phyloP scores from a whole-genome alignment of 306 rosid species.

The Cicer pinnatifidum region DNA sequence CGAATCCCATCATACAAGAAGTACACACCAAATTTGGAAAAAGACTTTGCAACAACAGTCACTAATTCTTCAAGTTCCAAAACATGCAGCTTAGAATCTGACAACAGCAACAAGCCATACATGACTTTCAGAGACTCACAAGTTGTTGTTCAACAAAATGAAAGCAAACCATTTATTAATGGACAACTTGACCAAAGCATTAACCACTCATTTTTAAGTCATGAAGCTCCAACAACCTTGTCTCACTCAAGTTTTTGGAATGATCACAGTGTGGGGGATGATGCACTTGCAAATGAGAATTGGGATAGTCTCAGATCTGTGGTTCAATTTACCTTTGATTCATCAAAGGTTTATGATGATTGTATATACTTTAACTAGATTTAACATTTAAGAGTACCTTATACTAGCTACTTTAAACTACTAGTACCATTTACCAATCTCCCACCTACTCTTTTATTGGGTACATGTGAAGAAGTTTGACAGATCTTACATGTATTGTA shows the following conservation, averaged over 20 bases:
- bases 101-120: slow-evolving; percentile 43
- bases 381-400: neutral
- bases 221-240: slow-evolving; percentile 45
- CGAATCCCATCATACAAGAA: slow-evolving; percentile 67
- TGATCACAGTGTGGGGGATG: slow-evolving; percentile 47
- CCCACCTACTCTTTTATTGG: slow-evolving; percentile 12
- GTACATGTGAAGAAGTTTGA: neutral
- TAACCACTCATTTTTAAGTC: slow-evolving; percentile 41
- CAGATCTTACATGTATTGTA: neutral
- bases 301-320: slow-evolving; percentile 79
- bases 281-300: slow-evolving; percentile 52
- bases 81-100: slow-evolving; percentile 67
- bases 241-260: slow-evolving; percentile 53
- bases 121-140: slow-evolving; percentile 48
- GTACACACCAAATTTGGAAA: slow-evolving; percentile 51
- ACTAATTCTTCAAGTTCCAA: slow-evolving; percentile 58
- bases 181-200: slow-evolving; percentile 43
- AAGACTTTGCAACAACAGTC: slow-evolving; percentile 33
- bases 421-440: neutral
- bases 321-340: slow-evolving; percentile 64
- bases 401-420: slow-evolving; percentile 12
- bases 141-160: slow-evolving; percentile 44
- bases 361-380: slow-evolving; percentile 38
- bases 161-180: slow-evolving; percentile 43
- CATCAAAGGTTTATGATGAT: slow-evolving; percentile 56